Percentiles rank a stretch among this genome's conserved stretches.
These are phyloP conservation scores for Aspergillus conjunctus DNA, from an alignment of 495 filamentous ascomycete species.

Conservation along the genomic window DNA sequence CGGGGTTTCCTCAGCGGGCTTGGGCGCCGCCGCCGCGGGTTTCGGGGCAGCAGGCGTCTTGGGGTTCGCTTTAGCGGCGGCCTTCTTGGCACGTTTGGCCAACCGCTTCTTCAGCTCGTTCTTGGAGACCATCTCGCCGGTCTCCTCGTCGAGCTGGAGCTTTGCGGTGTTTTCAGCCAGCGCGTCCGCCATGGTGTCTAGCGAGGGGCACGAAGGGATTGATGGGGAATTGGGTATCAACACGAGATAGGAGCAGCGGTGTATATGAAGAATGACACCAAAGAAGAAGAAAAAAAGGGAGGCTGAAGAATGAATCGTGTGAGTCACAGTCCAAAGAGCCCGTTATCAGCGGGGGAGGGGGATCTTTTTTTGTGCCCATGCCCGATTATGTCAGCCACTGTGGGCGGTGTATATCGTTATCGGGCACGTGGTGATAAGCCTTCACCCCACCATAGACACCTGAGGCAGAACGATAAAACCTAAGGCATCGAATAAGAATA, in stretches of 20 bases:
- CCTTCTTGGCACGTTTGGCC: slow-evolving; percentile 64
- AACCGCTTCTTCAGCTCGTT: slow-evolving; percentile 67
- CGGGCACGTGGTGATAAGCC: too few species aligned
- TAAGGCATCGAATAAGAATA: too few species aligned
- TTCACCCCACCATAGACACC: too few species aligned
- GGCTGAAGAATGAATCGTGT: not conserved
- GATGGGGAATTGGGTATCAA: not conserved
- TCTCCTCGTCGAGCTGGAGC: slow-evolving; percentile 65
- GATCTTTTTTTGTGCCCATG: not conserved
- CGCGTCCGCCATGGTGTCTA: slow-evolving; percentile 55
- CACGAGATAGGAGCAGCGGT: not conserved
- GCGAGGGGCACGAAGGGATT: not conserved
- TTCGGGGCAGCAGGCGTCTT: slow-evolving; percentile 35
- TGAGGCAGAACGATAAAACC: too few species aligned
- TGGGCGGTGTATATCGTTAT: too few species aligned
- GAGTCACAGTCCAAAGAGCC: not conserved
- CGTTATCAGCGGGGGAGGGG: slow-evolving; percentile 7
- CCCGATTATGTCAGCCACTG: slow-evolving; percentile 5
- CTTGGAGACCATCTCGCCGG: slow-evolving; percentile 68
- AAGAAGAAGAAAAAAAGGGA: not conserved
- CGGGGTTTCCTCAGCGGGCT: slow-evolving; percentile 42
- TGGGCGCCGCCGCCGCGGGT: slow-evolving; percentile 34
- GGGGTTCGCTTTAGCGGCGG: slow-evolving; percentile 40
- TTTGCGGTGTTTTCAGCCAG: slow-evolving; percentile 56
- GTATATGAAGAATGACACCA: not conserved